Base-by-base conservation (phyloP, 441 rosid genomes). In the Adansonia rubrostipa region DNA sequence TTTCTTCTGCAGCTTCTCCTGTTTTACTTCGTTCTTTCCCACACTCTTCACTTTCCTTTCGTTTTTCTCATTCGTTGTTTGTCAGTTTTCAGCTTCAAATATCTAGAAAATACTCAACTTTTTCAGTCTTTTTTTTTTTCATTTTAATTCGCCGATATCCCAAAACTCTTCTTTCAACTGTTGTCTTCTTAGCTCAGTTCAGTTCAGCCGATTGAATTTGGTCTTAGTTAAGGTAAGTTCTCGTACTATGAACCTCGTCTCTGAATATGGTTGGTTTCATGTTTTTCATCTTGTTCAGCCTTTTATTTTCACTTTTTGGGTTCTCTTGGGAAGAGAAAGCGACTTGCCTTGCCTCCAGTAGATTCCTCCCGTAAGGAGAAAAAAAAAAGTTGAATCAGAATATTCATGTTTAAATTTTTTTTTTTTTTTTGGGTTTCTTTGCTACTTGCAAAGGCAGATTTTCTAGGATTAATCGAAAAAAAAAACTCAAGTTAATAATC, bases 191-290 rank as follows among this genome's bases (percentile, higher is more conserved):
- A 54, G 63, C 40, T 4, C 40, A 36, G 40, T 36, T 36, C 40
- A 36, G 40, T 36, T 36, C 9, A 53, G 45, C 62, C 62, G 75
- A 36, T 72, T 28, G 50, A 72, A 5, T 36, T 56, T 44, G 54
- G 53, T 72, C 33, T 36, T 54, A 17, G 33, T 54, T 72, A 72
- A 72, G 75, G 75, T 72, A n/a, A 36, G 50, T 54, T 72, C 64
- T 54, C 53, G 53, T 67, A 10, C 62, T 6, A 9, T 36, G 7
- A 36, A 5, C 40, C 51, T 36, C 53, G 33, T 54, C 48, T 54
- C 6, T 50, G 9, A 53, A 36, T 33, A 71, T 51, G 47, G 1
- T n/a, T 53, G 33, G 33, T 6, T 54, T 40, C 33, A 54, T 54
- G 5, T 13, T 24, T 17, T 6, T 3, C 53, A n/a, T 44, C 56